Conservation (phyloP, 106 monocot species). For the Vanilla planifolia region DNA sequence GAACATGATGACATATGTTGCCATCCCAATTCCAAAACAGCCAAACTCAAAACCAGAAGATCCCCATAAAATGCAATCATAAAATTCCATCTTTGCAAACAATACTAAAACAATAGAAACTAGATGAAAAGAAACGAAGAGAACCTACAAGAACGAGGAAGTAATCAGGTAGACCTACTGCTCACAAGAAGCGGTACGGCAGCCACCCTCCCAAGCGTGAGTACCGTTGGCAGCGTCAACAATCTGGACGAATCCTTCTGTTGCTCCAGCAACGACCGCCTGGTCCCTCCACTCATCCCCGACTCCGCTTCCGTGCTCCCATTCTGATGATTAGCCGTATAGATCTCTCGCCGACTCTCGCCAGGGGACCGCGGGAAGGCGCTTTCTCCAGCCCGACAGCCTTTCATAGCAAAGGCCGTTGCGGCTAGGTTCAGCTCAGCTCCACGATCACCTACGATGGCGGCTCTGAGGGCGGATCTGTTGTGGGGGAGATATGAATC, state of each 20-base stretch:
- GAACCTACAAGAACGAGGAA: not conserved
- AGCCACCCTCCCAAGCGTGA: slow-evolving; percentile 65
- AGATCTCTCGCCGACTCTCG: slow-evolving; percentile 9
- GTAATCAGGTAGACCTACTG: slow-evolving; percentile 41
- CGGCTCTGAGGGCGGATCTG: too few relatives aligned
- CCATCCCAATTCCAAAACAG: too few relatives aligned
- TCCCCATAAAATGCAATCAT: too few relatives aligned
- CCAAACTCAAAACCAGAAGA: too few relatives aligned
- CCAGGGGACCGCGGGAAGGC: not conserved
- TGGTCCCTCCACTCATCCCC: not conserved
- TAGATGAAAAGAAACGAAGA: not conserved
- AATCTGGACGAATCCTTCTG: slow-evolving; percentile 12
- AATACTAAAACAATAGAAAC: too few relatives aligned
- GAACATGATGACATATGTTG: too few relatives aligned
- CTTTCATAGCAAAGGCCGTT: not conserved
- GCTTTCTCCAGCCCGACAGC: not conserved
- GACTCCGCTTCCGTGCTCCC: not conserved
- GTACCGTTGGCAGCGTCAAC: slow-evolving; percentile 55
- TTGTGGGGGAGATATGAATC: too few relatives aligned
- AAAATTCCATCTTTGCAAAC: too few relatives aligned
- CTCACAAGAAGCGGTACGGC: slow-evolving; percentile 55
- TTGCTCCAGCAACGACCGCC: not conserved
- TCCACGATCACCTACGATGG: not conserved
- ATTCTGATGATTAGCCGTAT: not conserved
- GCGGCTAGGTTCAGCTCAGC: not conserved